phyloP scores from a whole-genome alignment of 139 green algal genomes.

The Chlorella sorokiniana region DNA sequence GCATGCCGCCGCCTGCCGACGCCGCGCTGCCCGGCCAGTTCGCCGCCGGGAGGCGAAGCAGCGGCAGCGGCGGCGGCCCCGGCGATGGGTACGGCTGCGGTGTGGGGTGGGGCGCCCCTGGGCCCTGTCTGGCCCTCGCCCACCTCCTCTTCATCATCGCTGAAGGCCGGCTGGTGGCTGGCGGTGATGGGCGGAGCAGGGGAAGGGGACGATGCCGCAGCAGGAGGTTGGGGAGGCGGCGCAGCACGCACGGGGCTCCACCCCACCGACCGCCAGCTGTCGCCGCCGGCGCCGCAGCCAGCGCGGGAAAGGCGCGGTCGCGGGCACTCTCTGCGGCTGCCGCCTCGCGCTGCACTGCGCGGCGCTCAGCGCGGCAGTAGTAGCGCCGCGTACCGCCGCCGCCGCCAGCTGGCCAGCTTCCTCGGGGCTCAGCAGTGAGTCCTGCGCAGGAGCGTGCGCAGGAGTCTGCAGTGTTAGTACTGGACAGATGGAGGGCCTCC shows the following conservation, averaged over 20 bases:
- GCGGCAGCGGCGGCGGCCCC: neutral
- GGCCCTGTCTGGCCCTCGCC: neutral
- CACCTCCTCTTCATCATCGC: neutral
- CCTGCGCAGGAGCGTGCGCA: neutral
- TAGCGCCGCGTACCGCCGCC: slow-evolving; percentile 33
- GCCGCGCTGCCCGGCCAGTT: neutral
- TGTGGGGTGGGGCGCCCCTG: neutral
- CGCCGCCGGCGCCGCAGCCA: neutral
- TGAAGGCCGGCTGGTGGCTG: neutral
- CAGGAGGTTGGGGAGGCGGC: neutral
- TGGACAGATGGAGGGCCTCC: too few relatives aligned
- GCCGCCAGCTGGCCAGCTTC: slow-evolving; percentile 39
- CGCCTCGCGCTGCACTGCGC: neutral
- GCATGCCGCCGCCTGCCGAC: slow-evolving; percentile 16
- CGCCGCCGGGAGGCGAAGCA: neutral
- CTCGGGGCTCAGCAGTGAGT: slow-evolving; percentile 2
- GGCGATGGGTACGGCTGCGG: neutral
- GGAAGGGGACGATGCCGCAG: neutral
- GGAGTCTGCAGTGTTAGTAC: too few relatives aligned
- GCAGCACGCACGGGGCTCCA: neutral
- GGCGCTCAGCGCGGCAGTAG: slow-evolving; percentile 12
- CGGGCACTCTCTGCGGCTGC: neutral
- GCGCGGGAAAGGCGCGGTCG: slow-evolving; percentile 17
- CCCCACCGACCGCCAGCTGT: neutral
- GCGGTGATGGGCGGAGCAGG: neutral